Conservation (phyloP, 1,284 basidiomycete genomes). For the Melampsora larici-populina region DNA sequence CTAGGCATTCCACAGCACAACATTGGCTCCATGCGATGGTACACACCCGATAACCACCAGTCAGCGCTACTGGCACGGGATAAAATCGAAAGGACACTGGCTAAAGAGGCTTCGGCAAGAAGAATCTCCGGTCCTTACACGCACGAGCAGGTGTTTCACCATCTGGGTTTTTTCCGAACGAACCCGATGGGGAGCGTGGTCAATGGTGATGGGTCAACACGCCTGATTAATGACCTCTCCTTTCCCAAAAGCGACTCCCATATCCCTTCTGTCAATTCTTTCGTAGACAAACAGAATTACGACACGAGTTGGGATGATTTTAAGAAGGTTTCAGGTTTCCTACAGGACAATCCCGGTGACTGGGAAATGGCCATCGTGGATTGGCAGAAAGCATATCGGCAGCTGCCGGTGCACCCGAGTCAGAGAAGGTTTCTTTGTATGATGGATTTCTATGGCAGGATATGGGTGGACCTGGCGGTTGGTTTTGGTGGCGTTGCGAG, state of each 20-base stretch:
- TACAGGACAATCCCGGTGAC: no score
- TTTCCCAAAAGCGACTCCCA: background rate
- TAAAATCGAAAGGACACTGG: no score
- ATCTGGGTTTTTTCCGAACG: no score
- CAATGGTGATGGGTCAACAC: no score
- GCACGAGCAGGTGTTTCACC: conserved; percentile 1
- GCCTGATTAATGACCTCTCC: conserved; percentile 4
- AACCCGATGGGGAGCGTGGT: no score
- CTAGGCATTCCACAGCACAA: conserved; percentile 13
- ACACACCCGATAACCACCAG: no score
- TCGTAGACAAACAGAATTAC: background rate
- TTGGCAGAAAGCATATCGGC: no score
- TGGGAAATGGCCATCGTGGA: no score
- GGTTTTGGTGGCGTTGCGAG: conserved; percentile 9
- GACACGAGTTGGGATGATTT: conserved; percentile 12
- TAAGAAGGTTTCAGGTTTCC: background rate
- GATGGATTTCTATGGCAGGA: background rate
- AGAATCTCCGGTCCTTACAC: conserved; percentile 3
- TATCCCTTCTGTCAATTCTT: conserved; percentile 4
- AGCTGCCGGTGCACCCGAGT: no score
- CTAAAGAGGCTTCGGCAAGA: background rate
- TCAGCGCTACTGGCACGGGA: no score
- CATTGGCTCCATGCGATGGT: no score
- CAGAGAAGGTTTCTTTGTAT: background rate
- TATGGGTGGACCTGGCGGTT: background rate